phyloP scores from a whole-genome alignment of 75 land plant species.

The Pinus tabuliformis region DNA sequence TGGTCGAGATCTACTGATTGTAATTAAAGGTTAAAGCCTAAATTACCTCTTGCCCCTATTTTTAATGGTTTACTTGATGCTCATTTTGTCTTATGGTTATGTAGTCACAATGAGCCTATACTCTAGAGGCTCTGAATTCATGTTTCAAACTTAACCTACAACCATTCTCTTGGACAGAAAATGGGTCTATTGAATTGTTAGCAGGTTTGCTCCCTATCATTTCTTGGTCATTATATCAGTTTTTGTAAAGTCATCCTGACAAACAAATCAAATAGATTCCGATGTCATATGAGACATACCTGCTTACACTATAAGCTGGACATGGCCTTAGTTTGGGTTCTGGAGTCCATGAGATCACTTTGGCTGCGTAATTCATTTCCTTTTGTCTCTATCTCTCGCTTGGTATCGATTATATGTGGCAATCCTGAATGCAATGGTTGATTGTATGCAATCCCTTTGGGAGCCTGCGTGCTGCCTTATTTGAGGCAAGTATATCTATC shows the following conservation, averaged over 20 bases:
- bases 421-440: neutral
- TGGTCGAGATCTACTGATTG: too few relatives aligned
- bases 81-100: too few relatives aligned
- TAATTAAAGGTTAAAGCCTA: too few relatives aligned
- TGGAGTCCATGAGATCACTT: neutral
- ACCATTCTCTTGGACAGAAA: too few relatives aligned
- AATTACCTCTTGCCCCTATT: too few relatives aligned
- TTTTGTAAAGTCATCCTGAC: neutral
- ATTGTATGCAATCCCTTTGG: neutral
- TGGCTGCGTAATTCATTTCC: neutral
- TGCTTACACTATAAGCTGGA: neutral
- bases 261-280: neutral
- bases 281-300: neutral
- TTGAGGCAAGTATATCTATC: neutral
- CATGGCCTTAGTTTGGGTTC: neutral
- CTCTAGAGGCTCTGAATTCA: neutral
- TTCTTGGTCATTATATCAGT: neutral
- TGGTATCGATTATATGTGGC: neutral
- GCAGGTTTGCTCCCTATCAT: too few relatives aligned
- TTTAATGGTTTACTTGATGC: too few relatives aligned
- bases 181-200: too few relatives aligned
- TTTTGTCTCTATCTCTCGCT: slow-evolving; percentile 1
- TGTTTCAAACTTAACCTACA: too few relatives aligned
- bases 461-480: neutral
- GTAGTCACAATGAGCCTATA: neutral